phyloP scores from a whole-genome alignment of 306 rosid species.

The Nissolia schottii region DNA sequence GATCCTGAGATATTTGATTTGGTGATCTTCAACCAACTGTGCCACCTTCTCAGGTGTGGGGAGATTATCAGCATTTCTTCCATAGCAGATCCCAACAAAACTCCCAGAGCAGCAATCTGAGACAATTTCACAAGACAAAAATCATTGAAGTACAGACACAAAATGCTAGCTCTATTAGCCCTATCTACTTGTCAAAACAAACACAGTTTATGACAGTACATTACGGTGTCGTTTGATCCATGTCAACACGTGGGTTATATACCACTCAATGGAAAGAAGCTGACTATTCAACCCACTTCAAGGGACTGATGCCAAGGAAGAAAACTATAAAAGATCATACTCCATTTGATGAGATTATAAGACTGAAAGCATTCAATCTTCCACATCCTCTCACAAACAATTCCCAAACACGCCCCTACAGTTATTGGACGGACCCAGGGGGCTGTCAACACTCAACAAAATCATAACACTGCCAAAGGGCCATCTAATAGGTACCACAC shows the following conservation, averaged over 20 bases:
- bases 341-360: not conserved
- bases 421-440: not conserved
- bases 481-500: no score
- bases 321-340: not conserved
- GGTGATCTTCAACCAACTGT: constrained; percentile 75
- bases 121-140: not conserved
- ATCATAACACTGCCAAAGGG: not conserved
- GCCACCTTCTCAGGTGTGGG: constrained; percentile 95
- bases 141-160: not conserved
- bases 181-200: not conserved
- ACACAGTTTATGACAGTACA: not conserved
- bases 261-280: not conserved
- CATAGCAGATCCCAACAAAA: constrained; percentile 84
- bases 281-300: not conserved
- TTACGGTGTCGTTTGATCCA: no score
- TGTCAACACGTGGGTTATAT: not conserved
- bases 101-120: constrained; percentile 79
- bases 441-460: not conserved
- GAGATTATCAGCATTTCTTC: constrained; percentile 94
- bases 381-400: not conserved
- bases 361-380: not conserved
- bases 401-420: not conserved
- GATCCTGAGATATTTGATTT: constrained; percentile 73
- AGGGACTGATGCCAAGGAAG: not conserved
- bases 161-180: not conserved